Evolutionary conservation across 2,329 filamentous ascomycete genomes (phyloP).

Genomic region (Paraconiothyrium sp.): DNA sequence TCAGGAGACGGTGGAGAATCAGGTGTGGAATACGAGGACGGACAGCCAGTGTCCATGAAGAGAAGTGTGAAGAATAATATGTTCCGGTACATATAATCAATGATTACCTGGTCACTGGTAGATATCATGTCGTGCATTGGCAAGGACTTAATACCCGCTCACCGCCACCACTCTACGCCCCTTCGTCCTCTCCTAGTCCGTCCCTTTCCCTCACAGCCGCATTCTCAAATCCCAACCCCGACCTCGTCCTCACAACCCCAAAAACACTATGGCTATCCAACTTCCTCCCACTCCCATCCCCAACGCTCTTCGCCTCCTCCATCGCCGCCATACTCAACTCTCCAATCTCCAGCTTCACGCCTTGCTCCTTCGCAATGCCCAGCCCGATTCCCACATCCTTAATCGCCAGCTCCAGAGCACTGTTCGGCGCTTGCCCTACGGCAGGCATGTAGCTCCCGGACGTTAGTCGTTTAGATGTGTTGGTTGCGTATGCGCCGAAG

Average conservation of each 20-base stretch:
- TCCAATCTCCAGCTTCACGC: constrained; percentile 53
- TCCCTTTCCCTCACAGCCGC: constrained; percentile 42
- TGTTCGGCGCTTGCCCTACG: constrained; percentile 53
- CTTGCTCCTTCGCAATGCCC: constrained; percentile 52
- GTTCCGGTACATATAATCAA: constrained; percentile 71
- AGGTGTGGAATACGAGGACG: constrained; percentile 79
- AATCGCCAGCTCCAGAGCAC: constrained; percentile 60
- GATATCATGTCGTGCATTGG: no score
- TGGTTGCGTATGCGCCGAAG: constrained; percentile 38
- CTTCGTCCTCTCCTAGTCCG: constrained; percentile 4
- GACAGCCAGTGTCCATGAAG: constrained; percentile 76
- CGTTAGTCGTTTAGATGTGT: constrained; percentile 39
- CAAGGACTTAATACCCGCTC: neutral
- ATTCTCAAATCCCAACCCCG: constrained; percentile 58
- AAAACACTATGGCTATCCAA: constrained; percentile 64
- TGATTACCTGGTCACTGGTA: no score
- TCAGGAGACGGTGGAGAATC: constrained; percentile 75
- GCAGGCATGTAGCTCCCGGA: constrained; percentile 37
- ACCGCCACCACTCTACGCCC: neutral
- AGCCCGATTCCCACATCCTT: constrained; percentile 64
- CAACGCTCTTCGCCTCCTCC: constrained; percentile 54
- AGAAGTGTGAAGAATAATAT: constrained; percentile 78
- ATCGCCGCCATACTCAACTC: constrained; percentile 57
- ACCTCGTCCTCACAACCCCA: constrained; percentile 56
- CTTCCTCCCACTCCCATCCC: constrained; percentile 43